Evolutionary conservation across 768 basidiomycete species (phyloP), one percentile per base, ranked within the genome.

Genomic region (Boletus sp.): DNA sequence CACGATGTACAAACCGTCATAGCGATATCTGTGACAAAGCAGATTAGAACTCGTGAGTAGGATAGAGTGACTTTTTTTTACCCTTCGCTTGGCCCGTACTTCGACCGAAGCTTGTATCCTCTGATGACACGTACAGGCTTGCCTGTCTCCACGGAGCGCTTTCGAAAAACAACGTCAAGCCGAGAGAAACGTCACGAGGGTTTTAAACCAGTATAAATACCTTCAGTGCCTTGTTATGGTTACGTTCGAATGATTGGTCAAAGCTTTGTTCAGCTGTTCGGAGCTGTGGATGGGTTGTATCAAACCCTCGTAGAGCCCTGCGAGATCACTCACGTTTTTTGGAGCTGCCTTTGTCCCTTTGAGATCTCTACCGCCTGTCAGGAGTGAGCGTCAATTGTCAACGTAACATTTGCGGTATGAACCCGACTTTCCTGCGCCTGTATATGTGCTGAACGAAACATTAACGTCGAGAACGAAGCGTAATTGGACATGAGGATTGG

Each of bases 61-160:
- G 29, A 48, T 42, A 11, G 17, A 9, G 10, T 2, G 58, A n/a
- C 12, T 49, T 9, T 15, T 15, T 57, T 72, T 50, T 61, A 89
- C 86, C 93, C 93, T 78, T 90, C 86, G 28, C 72, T 77, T 6
- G 94, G 94, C 8, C 90, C 92, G 61, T 85, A 96, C 20, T 76
- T 76, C 0, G 90, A 90, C 30, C 73, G 70, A 30, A 86, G 71
- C 39, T 73, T 71, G 79, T 73, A 95, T 1, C 94, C 94, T 28
- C 94, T 82, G 54, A 96, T 86, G 3, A 97, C 94, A 17, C 94
- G 81, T 32, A 97, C 79, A 15, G 93, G 93, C 60, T 89, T 89
- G 58, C 80, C 82, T 0, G 88, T 91, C 65, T 94, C 84, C n/a
- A 78, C 82, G 1, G 92, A 94, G 56, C 71, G 76, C 92, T 94